A percentile compares a stretch with the other conserved stretches of the same genome.
phyloP scores from a whole-genome alignment of 495 filamentous ascomycete genomes.

The Venustampulla echinocandica region DNA sequence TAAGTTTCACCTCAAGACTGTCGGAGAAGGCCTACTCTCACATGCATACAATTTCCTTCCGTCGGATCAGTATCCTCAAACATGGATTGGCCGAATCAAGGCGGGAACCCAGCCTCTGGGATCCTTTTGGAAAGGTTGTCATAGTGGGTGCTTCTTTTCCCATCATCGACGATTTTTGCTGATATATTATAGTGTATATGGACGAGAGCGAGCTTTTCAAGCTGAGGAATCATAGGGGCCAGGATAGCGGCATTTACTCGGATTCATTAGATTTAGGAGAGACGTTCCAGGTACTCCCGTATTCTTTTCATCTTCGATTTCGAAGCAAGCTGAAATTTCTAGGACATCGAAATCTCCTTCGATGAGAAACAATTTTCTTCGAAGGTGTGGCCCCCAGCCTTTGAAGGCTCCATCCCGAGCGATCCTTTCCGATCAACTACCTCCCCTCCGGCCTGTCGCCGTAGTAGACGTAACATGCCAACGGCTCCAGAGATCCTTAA shows the following conservation, averaged over 20 bases:
- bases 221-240: background rate
- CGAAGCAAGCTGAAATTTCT: too few species aligned
- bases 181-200: constrained; percentile 5
- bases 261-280: constrained; percentile 6
- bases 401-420: constrained; percentile 9
- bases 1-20: constrained; percentile 19
- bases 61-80: constrained; percentile 8
- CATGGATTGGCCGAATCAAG: constrained; percentile 15
- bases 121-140: constrained; percentile 19
- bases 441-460: background rate
- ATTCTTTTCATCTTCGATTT: too few species aligned
- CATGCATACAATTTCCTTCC: constrained; percentile 12
- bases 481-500: background rate
- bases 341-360: constrained; percentile 20
- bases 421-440: constrained; percentile 4
- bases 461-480: background rate
- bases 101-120: constrained; percentile 14
- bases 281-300: constrained; percentile 16
- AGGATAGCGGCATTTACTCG: background rate
- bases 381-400: constrained; percentile 9
- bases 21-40: constrained; percentile 16
- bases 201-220: background rate
- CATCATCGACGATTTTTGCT: background rate
- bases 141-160: constrained; percentile 14
- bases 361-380: constrained; percentile 6